Evolutionary conservation across 495 filamentous ascomycete genomes (phyloP).

Genomic region (Trichoderma erinaceum): DNA sequence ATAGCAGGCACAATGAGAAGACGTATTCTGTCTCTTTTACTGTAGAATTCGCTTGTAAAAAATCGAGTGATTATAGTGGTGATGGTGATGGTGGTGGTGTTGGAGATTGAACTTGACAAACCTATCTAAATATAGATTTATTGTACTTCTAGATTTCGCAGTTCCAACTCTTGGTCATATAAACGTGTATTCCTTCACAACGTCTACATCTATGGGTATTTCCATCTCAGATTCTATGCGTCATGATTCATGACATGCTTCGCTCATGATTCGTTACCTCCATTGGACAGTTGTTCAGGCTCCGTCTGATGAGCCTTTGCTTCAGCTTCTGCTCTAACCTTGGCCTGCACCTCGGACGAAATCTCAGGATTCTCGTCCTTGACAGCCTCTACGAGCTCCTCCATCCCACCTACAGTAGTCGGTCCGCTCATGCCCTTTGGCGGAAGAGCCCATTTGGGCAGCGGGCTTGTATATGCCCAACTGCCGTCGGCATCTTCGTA

Average conservation of each 20-base stretch:
- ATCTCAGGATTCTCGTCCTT: slow-evolving; percentile 24
- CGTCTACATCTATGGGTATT: not conserved
- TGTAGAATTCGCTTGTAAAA: too few species aligned
- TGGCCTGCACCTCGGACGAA: slow-evolving; percentile 3
- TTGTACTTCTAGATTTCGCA: not conserved
- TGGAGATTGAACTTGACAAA: too few species aligned
- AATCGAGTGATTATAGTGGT: too few species aligned
- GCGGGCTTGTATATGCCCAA: slow-evolving; percentile 80
- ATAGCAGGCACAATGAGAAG: too few species aligned
- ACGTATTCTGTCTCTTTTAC: too few species aligned
- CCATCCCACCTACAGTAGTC: slow-evolving; percentile 47
- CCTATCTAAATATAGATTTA: not conserved
- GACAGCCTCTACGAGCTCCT: slow-evolving; percentile 45
- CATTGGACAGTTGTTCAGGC: not conserved
- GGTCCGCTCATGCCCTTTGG: slow-evolving; percentile 58
- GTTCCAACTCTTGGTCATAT: not conserved
- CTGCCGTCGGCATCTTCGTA: slow-evolving; percentile 74
- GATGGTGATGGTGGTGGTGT: too few species aligned
- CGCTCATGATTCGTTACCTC: not conserved
- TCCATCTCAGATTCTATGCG: not conserved
- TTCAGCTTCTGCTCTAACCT: not conserved
- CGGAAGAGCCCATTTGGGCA: slow-evolving; percentile 83
- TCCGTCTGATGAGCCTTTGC: not conserved
- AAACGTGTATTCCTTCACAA: not conserved
- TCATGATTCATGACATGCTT: not conserved